These are phyloP conservation scores for Huntiella savannae DNA, from an alignment of 2,329 filamentous ascomycete species.

Conservation along the genomic window DNA sequence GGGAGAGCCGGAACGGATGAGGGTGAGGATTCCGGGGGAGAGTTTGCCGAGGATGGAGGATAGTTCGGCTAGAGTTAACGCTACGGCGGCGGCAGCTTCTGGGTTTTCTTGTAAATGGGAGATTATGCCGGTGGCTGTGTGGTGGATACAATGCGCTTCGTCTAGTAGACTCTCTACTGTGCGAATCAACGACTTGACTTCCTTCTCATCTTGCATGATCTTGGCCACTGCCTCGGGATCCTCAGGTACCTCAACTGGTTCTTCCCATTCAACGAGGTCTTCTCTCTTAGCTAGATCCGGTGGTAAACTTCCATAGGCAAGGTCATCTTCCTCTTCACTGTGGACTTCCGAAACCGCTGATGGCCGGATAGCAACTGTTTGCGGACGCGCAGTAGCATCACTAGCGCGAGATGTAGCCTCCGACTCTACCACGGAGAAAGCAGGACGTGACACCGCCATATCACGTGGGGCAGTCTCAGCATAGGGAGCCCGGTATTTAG, in stretches of 20 bases:
- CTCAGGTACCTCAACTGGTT: not conserved
- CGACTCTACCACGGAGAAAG: constrained; percentile 18
- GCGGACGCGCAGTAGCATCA: not conserved
- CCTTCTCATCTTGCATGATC: constrained; percentile 30
- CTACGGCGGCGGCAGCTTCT: constrained; percentile 83
- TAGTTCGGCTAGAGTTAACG: constrained; percentile 79
- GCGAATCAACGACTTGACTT: constrained; percentile 40
- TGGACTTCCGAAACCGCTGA: constrained; percentile 12
- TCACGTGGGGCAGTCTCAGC: constrained; percentile 22
- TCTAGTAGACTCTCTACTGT: constrained; percentile 62
- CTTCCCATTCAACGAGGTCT: constrained; percentile 19
- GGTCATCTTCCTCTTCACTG: constrained; percentile 64
- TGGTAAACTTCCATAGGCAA: constrained; percentile 74
- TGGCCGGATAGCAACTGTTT: not conserved
- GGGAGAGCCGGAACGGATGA: constrained; percentile 65
- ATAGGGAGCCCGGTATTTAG: constrained; percentile 20
- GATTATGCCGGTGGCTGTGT: constrained; percentile 69
- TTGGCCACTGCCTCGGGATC: constrained; percentile 28
- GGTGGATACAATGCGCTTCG: constrained; percentile 75
- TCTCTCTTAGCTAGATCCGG: constrained; percentile 39
- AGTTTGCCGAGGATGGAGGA: constrained; percentile 66
- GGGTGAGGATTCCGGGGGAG: constrained; percentile 57
- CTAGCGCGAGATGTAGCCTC: constrained; percentile 17
- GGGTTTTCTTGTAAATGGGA: constrained; percentile 50
- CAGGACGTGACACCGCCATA: constrained; percentile 15